Percentiles rank a stretch among this genome's conserved stretches.
These are phyloP conservation scores for Plasmodium gaboni DNA, from an alignment of 169 alveolate genomes.

Conservation along the genomic window DNA sequence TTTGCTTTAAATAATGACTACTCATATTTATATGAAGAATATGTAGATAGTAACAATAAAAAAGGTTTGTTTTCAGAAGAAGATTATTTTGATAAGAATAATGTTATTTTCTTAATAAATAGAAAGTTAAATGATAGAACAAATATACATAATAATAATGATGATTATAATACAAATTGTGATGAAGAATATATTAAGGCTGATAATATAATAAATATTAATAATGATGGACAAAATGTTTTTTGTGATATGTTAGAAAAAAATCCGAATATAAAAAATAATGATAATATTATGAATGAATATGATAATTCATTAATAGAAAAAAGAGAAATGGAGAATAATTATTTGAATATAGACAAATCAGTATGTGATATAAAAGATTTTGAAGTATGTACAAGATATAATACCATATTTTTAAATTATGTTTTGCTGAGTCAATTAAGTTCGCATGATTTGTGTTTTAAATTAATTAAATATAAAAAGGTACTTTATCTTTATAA, in stretches of 20 bases:
- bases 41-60: conserved; percentile 10
- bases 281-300: not conserved
- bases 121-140: not conserved
- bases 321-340: not conserved
- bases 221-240: not conserved
- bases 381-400: conserved; percentile 63
- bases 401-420: conserved; percentile 67
- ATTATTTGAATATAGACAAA: conserved; percentile 17
- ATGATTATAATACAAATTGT: not conserved
- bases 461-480: conserved; percentile 48
- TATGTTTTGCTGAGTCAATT: conserved; percentile 31
- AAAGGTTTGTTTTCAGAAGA: not conserved
- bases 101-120: not conserved
- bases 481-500: conserved; percentile 33
- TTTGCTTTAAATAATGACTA: conserved; percentile 53
- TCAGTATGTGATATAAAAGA: conserved; percentile 1
- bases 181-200: not conserved
- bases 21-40: conserved; percentile 56
- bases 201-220: not conserved
- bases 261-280: not conserved
- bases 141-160: not conserved
- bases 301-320: not conserved
- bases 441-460: conserved; percentile 66
- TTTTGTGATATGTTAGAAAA: too few relatives aligned
- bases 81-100: not conserved